Evolutionary conservation across 2,329 filamentous ascomycete species (phyloP), one percentile per base, ranked within the genome.

Genomic region (Colletotrichum limetticola): DNA sequence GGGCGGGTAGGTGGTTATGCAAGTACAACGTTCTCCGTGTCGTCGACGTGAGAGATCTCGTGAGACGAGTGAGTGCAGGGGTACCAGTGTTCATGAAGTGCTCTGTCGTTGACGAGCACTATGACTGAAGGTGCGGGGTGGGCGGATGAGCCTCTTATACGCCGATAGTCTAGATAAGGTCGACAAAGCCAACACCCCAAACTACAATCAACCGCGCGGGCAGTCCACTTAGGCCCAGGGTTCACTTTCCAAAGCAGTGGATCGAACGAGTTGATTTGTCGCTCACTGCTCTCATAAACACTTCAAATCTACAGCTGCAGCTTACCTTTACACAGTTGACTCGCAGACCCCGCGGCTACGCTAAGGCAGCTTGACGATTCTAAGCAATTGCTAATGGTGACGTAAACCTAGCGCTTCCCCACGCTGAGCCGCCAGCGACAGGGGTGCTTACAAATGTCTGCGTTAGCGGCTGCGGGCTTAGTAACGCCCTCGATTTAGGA

Each of bases 381-480:
- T 42, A 68, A 72, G 68, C 68, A 49, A 79, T 81, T 81, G 78
- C 77, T 76, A 78, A 82, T 79, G 61, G 78, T 82, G 79, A 82
- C 79, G 79, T 82, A 82, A 81, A 76, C 61, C 30, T n/a, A n/a
- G 49, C 55, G 52, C 24, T 64, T 30, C 30, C 49, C 22, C 61
- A 22, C 30, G 35, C 62, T 66, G 5, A 12, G 28, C n/a, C 32
- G 32, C 49, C 30, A 30, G 52, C 32, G 30, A 24, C 68, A 60
- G 28, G 59, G 42, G 60, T 37, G 67, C 66, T 66, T 66, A 69
- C 70, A 55, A 72, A 76, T 73, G 60, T 19, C 64, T 68, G 71
- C 67, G 26, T 49, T 66, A 28, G 26, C n/a, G 61, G 19, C 12
- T 12, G 26, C n/a, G 22, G 56, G 61, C 68, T 66, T 63, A 56